Evolutionary conservation across 768 basidiomycete species (phyloP), one percentile per base, ranked within the genome.

Genomic region (Podaxis sp.): DNA sequence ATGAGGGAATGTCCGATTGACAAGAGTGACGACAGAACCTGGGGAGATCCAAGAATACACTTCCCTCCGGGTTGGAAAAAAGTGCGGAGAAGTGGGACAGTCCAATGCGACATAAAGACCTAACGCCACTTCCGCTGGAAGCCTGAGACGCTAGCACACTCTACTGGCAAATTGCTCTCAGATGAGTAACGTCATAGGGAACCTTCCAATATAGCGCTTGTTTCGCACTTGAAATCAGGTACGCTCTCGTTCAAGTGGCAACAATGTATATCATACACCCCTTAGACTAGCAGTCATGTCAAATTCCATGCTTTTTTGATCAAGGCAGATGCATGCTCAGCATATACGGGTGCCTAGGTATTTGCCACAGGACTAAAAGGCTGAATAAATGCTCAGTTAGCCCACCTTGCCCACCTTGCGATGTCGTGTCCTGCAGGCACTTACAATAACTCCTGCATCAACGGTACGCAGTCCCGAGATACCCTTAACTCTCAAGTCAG

Each of bases 401-500:
- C 18, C 16, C 18, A n/a, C 9, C 7, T 37, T 4, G 13, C 36
- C 16, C 18, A n/a, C 9, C 7, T 37, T 1, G 13, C 36, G 21
- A 37, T 14, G 47, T 13, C 10, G 48, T 13, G 36, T 13, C 5
- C 42, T 35, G n/a, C 3, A 18, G 14, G 37, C 18, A n/a, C 69
- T 64, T 46, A 70, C 69, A 18, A 71, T 60, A 25, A 70, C 65
- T 21, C 69, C 27, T 32, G 65, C 69, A 62, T 73, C 72, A 13
- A 72, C 66, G 35, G 72, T 62, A 23, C 72, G 63, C 21, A 73
- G 62, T 4, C 68, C 67, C 2, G 58, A 53, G 5, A 70, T 62
- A 3, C 70, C 69, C 61, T 73, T 72, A 5, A 72, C 70, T n/a
- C 42, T 62, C 6, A 73, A 59, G 53, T 72, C 66, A 10, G 71